These are phyloP conservation scores for Hypericum perforatum DNA, from an alignment of 345 rosid genomes.

Conservation along the genomic window DNA sequence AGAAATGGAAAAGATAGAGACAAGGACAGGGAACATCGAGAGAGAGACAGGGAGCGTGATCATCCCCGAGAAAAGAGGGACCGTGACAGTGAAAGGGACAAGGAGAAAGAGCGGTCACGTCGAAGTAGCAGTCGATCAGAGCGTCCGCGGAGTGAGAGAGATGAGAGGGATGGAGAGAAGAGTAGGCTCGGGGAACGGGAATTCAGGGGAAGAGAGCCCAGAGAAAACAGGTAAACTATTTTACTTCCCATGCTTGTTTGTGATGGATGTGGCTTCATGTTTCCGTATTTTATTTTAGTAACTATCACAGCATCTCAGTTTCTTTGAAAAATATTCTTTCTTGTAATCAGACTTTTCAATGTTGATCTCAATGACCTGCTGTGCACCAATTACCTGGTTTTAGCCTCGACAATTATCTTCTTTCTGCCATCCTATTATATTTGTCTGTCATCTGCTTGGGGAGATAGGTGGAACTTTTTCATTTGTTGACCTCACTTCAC, in stretches of 20 bases:
- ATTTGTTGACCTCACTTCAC: too few relatives aligned
- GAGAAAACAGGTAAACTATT: slow-evolving; percentile 63
- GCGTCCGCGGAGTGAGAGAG: slow-evolving; percentile 36
- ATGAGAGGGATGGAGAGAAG: slow-evolving; percentile 35
- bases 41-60: background rate
- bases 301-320: too few relatives aligned
- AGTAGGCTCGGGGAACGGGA: slow-evolving; percentile 31
- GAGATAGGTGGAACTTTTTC: too few relatives aligned
- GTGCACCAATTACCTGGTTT: too few relatives aligned
- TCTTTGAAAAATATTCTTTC: too few relatives aligned
- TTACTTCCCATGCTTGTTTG: background rate
- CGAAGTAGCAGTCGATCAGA: slow-evolving; percentile 55
- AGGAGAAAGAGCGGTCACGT: slow-evolving; percentile 35
- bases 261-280: background rate
- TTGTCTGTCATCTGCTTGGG: too few relatives aligned
- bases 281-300: background rate
- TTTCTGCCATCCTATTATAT: too few relatives aligned
- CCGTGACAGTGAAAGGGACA: slow-evolving; percentile 13
- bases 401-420: too few relatives aligned
- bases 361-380: too few relatives aligned
- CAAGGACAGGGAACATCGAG: slow-evolving; percentile 6
- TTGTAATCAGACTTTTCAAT: too few relatives aligned
- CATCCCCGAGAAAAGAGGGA: too few relatives aligned
- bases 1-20: slow-evolving; percentile 28
- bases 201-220: slow-evolving; percentile 16